Evolutionary conservation across 345 rosid genomes (phyloP).

Genomic region (Eucalyptus curtisii): DNA sequence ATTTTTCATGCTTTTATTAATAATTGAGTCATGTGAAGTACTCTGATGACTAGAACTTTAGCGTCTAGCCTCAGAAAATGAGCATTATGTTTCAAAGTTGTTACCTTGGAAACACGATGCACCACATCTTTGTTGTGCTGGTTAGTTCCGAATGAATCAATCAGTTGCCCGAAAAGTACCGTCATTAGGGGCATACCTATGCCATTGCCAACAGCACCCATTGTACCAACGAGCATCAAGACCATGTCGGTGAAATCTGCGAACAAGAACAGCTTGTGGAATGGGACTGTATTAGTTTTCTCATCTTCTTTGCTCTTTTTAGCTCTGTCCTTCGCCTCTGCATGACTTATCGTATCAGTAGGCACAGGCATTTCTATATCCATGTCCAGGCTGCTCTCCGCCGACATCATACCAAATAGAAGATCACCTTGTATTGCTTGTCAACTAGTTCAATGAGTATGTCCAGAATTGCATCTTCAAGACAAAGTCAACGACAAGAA

Average conservation of each 20-base stretch:
- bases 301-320: conserved; percentile 28
- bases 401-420: background rate
- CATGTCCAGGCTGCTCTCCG: background rate
- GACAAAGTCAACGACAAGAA: background rate
- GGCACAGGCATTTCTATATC: background rate
- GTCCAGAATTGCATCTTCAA: background rate
- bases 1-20: background rate
- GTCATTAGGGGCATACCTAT: conserved; percentile 66
- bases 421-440: background rate
- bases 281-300: conserved; percentile 47
- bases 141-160: conserved; percentile 61
- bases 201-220: conserved; percentile 73
- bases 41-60: background rate
- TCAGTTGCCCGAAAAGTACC: conserved; percentile 51
- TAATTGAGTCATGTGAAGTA: background rate
- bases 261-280: conserved; percentile 62
- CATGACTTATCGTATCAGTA: background rate
- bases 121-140: conserved; percentile 14
- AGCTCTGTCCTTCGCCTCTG: background rate
- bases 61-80: background rate
- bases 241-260: conserved; percentile 49
- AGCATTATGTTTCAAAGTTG: background rate
- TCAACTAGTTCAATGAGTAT: background rate
- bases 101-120: conserved; percentile 43
- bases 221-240: conserved; percentile 58